Evolutionary conservation across 2,329 filamentous ascomycete species (phyloP), one percentile per base, ranked within the genome.

Genomic region (Pleomassaria siparia): DNA sequence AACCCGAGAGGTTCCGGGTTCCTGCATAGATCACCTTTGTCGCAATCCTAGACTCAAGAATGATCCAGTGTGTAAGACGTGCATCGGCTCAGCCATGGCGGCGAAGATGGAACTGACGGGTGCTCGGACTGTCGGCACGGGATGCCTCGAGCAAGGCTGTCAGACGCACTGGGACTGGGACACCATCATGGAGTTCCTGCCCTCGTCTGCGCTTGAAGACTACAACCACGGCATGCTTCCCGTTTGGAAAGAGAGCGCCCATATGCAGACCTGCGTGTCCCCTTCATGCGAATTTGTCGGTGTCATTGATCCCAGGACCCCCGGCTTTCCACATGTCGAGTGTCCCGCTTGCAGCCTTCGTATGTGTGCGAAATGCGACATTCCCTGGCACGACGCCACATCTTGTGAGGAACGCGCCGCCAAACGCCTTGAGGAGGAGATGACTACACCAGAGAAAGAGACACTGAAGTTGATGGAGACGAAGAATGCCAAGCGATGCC

Each of bases 31-130:
- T 1, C 64, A 67, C 39, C 56, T 67, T 0, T 49, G 51, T 2
- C 56, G 53, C 3, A 52, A 53, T 26, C 62, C 64, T 1, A 45
- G 49, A 7, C 49, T 37, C n/a, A 58, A 56, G 28, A 54, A 55
- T 26, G 53, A 62, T 2, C 63, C 64, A 1, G 59, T 67, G 2
- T 67, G 64, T 47, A 63, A 58, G 16, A 29, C 52, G 8, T 67
- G 64, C 44, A 59, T 67, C 11, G 56, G 60, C 1, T 36, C 36
- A 3, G 37, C 47, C 45, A 54, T 67, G 49, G 53, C 58, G 4
- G 58, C 63, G 1, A 49, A 50, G 1, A 49, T 62, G 8, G 60
- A 62, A 26, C 56, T 47, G 8, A 40, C 57, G 2, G 64, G 64
- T 12, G 60, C 57, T 1, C 54, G 57, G 2, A 33, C 46, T 15